Evolutionary conservation across 345 rosid genomes (phyloP), one percentile per base, ranked within the genome.

Genomic region (Microcos paniculata): DNA sequence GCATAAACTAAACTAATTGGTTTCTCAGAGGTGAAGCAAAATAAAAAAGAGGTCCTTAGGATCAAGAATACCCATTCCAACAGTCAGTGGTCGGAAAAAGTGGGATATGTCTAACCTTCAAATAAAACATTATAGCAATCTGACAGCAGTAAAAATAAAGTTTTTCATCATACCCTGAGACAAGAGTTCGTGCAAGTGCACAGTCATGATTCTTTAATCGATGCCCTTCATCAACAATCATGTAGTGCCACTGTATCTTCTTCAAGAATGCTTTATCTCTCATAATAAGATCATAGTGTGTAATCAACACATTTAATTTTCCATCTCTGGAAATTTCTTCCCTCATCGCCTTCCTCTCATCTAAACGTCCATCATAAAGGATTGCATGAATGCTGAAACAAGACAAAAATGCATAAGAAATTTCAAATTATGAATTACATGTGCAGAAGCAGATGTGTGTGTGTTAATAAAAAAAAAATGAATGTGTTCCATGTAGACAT

Each of bases 191-290:
- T 4, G 95, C 94, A 40, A 96, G 97, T 74, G 97, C 97, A 77
- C 97, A 91, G 76, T 92, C 97, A 3, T 91, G 97, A 83, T 96
- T 96, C 90, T 96, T 96, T 81, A 96, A 81, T 30, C 99, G 92
- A 80, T 96, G 99, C 53, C 99, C 99, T 91, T 96, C 99, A 81
- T 96, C 99, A 77, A 96, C 97, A 79, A 96, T 92, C 97, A 96
- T 84, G 86, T 96, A 96, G 26, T 38, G 64, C 99, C 99, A 96
- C n/a, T 72, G 81, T 82, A 96, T 87, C 82, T 96, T 96, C 87
- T 91, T 96, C 89, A 96, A 79, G 78, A 94, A 94, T 79, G 90
- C 79, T 87, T 89, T 96, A 76, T 96, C 99, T 87, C 94, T 96
- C 97, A 94, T 96, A 85, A 96, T 92, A 62, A 96, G 94, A 85